phyloP scores from a whole-genome alignment of 345 rosid genomes.

The Adansonia digitata region DNA sequence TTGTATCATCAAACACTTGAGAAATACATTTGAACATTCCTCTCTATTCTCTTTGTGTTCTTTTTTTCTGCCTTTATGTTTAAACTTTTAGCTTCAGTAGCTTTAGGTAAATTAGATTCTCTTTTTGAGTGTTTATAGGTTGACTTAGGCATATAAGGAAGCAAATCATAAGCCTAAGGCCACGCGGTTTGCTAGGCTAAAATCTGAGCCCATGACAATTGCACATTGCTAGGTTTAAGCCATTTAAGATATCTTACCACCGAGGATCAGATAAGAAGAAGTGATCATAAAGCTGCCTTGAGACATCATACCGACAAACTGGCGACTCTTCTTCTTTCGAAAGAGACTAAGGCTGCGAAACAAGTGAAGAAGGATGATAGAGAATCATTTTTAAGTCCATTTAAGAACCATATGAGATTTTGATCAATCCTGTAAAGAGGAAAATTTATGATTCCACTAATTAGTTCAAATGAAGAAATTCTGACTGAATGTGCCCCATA shows the following conservation, averaged over 20 bases:
- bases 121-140: too few relatives aligned
- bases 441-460: slow-evolving; percentile 89
- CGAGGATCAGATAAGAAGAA: slow-evolving; percentile 92
- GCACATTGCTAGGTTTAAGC: slow-evolving; percentile 81
- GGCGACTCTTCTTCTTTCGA: slow-evolving; percentile 73
- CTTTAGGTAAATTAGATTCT: too few relatives aligned
- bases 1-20: too few relatives aligned
- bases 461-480: slow-evolving; percentile 92
- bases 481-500: slow-evolving; percentile 77
- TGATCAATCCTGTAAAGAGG: slow-evolving; percentile 82
- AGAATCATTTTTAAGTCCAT: slow-evolving; percentile 73
- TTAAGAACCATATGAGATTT: slow-evolving; percentile 88
- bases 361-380: slow-evolving; percentile 89
- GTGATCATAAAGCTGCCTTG: slow-evolving; percentile 85
- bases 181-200: too few relatives aligned
- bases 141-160: too few relatives aligned
- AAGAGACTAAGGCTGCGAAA: slow-evolving; percentile 85
- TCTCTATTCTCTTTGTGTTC: too few relatives aligned
- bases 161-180: too few relatives aligned
- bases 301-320: slow-evolving; percentile 93
- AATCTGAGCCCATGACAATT: too few relatives aligned
- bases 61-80: too few relatives aligned
- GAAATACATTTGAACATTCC: too few relatives aligned
- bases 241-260: too few relatives aligned
- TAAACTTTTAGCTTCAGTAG: too few relatives aligned